phyloP scores from a whole-genome alignment of 257 asterid genomes.

The Apocynum venetum region DNA sequence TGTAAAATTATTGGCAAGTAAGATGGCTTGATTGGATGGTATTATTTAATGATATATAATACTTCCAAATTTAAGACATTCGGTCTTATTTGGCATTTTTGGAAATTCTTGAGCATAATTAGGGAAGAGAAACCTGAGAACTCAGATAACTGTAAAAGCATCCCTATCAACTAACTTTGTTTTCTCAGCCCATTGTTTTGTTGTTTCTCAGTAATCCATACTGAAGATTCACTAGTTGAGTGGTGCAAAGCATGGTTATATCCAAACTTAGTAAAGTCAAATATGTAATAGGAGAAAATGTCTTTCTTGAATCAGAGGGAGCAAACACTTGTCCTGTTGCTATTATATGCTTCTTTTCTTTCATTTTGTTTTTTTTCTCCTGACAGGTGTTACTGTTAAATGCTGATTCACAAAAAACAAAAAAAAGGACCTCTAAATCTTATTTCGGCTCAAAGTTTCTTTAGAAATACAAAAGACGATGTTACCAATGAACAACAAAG shows the following conservation, averaged over 20 bases:
- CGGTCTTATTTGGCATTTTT: not conserved
- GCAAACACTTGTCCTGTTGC: not conserved
- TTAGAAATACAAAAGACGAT: too few relatives aligned
- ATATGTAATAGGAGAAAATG: not conserved
- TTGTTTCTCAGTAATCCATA: not conserved
- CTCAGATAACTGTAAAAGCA: not conserved
- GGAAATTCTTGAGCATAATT: not conserved
- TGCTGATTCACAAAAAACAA: too few relatives aligned
- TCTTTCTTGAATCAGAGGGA: not conserved
- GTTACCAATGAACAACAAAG: not conserved
- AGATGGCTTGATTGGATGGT: not conserved
- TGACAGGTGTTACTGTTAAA: too few relatives aligned
- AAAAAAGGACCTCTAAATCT: not conserved
- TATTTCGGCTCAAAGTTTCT: not conserved
- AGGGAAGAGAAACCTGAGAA: not conserved
- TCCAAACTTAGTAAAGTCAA: not conserved
- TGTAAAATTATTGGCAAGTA: not conserved
- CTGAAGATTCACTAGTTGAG: not conserved
- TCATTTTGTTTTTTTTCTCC: too few relatives aligned
- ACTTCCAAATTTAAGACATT: not conserved
- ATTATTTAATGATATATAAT: not conserved
- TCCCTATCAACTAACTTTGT: slow-evolving; percentile 10
- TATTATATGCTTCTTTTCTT: not conserved
- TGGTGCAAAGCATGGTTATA: not conserved
- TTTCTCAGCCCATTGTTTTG: not conserved